phyloP scores from a whole-genome alignment of 2,329 filamentous ascomycete species.

The Alternaria metachromatica region DNA sequence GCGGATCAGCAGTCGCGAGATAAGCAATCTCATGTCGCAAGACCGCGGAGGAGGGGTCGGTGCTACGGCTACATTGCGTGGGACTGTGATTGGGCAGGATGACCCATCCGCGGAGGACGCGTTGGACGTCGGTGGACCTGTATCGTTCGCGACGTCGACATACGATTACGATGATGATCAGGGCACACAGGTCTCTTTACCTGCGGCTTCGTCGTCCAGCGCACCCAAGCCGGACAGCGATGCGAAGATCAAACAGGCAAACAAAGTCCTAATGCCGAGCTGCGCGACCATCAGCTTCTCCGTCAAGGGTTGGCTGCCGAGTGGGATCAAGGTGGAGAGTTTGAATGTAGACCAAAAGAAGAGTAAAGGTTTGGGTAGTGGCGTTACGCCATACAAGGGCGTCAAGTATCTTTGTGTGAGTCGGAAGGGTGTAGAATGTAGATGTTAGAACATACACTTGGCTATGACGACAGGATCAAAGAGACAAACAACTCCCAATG shows the following conservation, averaged over 20 bases:
- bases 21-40: slow-evolving; percentile 55
- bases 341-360: slow-evolving; percentile 73
- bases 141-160: slow-evolving; percentile 28
- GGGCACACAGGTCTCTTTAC: slow-evolving; percentile 14
- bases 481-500: neutral
- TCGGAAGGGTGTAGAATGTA: slow-evolving; percentile 59
- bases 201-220: slow-evolving; percentile 7
- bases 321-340: slow-evolving; percentile 68
- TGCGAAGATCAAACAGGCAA: slow-evolving; percentile 65
- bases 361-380: slow-evolving; percentile 83
- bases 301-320: slow-evolving; percentile 69
- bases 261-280: slow-evolving; percentile 57
- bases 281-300: slow-evolving; percentile 57
- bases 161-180: slow-evolving; percentile 45
- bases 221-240: slow-evolving; percentile 48
- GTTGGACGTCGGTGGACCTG: slow-evolving; percentile 44
- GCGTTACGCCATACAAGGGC: slow-evolving; percentile 94
- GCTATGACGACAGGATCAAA: neutral
- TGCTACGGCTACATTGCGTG: slow-evolving; percentile 75
- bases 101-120: slow-evolving; percentile 46
- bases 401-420: slow-evolving; percentile 92
- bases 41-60: slow-evolving; percentile 59
- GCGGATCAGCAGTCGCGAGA: slow-evolving; percentile 80
- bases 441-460: slow-evolving; percentile 24
- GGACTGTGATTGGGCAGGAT: slow-evolving; percentile 73